These are phyloP conservation scores for Fusarium euwallaceae DNA, from an alignment of 2,329 filamentous ascomycete genomes.

Conservation along the genomic window DNA sequence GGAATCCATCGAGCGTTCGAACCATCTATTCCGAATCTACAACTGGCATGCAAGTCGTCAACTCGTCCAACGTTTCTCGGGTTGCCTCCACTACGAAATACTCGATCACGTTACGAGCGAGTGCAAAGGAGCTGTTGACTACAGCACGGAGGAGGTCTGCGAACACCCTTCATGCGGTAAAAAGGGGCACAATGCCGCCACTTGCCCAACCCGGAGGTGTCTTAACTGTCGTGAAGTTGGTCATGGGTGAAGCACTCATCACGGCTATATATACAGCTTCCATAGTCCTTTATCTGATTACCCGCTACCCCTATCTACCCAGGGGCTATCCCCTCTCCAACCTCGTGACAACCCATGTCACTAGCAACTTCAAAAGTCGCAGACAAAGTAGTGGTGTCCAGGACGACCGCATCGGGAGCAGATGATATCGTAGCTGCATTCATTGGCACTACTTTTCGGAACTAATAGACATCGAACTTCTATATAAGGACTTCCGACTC, in stretches of 20 bases:
- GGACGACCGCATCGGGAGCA: background rate
- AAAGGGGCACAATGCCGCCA: background rate
- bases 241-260: no score
- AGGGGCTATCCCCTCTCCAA: background rate
- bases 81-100: background rate
- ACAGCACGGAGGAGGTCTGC: no score
- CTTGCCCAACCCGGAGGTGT: background rate
- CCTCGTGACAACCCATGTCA: background rate
- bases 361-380: no score
- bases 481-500: no score
- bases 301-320: conserved; percentile 27
- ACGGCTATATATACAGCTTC: background rate
- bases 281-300: conserved; percentile 33
- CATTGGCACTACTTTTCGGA: background rate
- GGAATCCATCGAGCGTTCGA: background rate
- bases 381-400: no score
- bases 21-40: background rate
- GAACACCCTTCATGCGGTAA: background rate
- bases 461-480: no score
- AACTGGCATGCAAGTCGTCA: background rate
- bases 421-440: background rate
- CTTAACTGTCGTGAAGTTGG: background rate
- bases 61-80: background rate
- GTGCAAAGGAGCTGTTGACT: background rate
- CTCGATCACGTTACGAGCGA: background rate